A percentile compares a stretch with the other conserved stretches of the same genome.
phyloP scores from a whole-genome alignment of 768 basidiomycete species.

The Paxillus rubicundulus region DNA sequence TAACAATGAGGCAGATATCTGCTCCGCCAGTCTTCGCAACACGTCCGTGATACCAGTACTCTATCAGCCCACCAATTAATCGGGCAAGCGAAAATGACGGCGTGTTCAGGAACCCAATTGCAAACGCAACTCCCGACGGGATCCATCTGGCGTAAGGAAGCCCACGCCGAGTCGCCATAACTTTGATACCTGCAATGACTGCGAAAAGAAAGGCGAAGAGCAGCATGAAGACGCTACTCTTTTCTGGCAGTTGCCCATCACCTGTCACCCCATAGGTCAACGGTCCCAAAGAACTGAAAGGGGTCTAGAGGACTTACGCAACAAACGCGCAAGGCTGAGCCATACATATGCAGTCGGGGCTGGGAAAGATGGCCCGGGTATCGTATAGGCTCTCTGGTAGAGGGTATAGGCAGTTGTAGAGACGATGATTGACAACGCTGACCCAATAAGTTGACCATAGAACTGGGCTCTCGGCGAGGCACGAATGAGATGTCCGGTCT shows the following conservation, averaged over 20 bases:
- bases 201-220: slow-evolving; percentile 72
- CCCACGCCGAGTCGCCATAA: slow-evolving; percentile 48
- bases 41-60: slow-evolving; percentile 62
- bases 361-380: slow-evolving; percentile 93
- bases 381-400: slow-evolving; percentile 83
- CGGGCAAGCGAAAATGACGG: slow-evolving; percentile 93
- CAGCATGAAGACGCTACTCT: slow-evolving; percentile 76
- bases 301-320: slow-evolving; percentile 49
- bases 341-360: slow-evolving; percentile 96
- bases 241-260: slow-evolving; percentile 78
- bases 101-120: slow-evolving; percentile 93
- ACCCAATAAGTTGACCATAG: slow-evolving; percentile 90
- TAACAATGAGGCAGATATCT: slow-evolving; percentile 76
- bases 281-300: neutral
- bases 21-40: slow-evolving; percentile 46
- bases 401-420: slow-evolving; percentile 85
- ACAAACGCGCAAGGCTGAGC: slow-evolving; percentile 71
- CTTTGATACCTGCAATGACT: slow-evolving; percentile 63
- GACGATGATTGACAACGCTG: slow-evolving; percentile 82
- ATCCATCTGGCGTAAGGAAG: slow-evolving; percentile 70
- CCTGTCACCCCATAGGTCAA: slow-evolving; percentile 41
- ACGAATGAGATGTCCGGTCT: slow-evolving; percentile 90
- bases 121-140: slow-evolving; percentile 92
- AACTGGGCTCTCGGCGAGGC: slow-evolving; percentile 95
- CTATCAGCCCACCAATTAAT: slow-evolving; percentile 81